A percentile compares a stretch with the other conserved stretches of the same genome.
Evolutionary conservation across 2,329 filamentous ascomycete genomes (phyloP).

Genomic region (Sordariomycetes sp.): DNA sequence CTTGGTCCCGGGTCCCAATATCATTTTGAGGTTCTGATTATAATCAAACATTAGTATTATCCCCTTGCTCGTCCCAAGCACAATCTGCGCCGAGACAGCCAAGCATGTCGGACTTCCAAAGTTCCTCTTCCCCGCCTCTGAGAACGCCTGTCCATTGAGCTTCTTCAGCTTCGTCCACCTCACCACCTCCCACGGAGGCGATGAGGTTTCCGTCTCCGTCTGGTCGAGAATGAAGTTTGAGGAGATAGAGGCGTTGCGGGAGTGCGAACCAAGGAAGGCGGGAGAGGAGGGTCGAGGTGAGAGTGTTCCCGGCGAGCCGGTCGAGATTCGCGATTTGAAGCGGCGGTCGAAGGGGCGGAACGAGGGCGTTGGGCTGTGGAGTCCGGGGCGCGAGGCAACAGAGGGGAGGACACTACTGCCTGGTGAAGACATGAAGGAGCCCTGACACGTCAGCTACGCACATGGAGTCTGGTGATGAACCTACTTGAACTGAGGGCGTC

Average conservation of each 20-base stretch:
- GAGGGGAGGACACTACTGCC: constrained; percentile 66
- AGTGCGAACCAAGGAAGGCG: constrained; percentile 66
- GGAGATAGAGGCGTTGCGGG: constrained; percentile 69
- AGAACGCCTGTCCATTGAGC: constrained; percentile 82
- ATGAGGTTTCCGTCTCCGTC: constrained; percentile 58
- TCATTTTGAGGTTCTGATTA: constrained; percentile 87
- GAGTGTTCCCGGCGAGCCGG: constrained; percentile 31
- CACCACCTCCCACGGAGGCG: constrained; percentile 92
- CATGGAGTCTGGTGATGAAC: constrained; percentile 12
- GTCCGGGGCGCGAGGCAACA: constrained; percentile 54
- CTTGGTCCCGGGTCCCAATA: constrained; percentile 89
- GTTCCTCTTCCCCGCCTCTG: constrained; percentile 82
- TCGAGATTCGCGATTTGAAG: constrained; percentile 81
- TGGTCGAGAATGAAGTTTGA: constrained; percentile 58
- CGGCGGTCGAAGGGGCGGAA: constrained; percentile 90
- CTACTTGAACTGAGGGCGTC: constrained; percentile 72
- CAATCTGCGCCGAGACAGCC: constrained; percentile 78
- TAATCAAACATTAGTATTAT: constrained; percentile 96
- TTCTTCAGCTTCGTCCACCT: constrained; percentile 92
- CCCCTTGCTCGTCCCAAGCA: constrained; percentile 87
- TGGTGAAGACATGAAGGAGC: constrained; percentile 55
- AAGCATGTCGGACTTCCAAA: constrained; percentile 90
- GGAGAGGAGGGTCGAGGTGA: constrained; percentile 68
- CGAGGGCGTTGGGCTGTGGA: constrained; percentile 66
- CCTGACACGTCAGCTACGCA: constrained; percentile 31